Base-by-base conservation (phyloP, 345 rosid species). In the Balakata baccata region DNA sequence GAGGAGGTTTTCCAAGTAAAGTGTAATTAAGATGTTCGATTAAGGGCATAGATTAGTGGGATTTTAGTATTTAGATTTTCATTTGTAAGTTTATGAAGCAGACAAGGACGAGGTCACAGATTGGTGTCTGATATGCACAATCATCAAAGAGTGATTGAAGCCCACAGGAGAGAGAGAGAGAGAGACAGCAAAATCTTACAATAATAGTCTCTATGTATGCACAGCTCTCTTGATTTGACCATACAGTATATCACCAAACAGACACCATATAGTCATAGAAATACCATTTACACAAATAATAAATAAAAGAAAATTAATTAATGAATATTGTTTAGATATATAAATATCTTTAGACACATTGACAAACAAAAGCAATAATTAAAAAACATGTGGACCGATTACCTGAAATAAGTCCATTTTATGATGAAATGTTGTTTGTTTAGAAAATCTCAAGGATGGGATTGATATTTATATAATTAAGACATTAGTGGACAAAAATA, bases 71-170 rank as follows among this genome's bases (percentile, higher is more conserved):
- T 5, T 7, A 38, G 81, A 81, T 74, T 81, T 66, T 78, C 62
- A 41, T 49, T 75, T 72, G 81, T 78, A 74, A 78, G 77, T 68
- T 82, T 71, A 56, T 65, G 77, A 77, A 29, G 1, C 34, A 29
- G 34, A 29, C 34, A 29, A 2, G 34, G 34, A 29, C 34, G 1
- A 2, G 34, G 34, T 29, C 34, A 29, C 34, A 29, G 34, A 29
- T 1, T 29, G 34, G 34, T 58, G 72, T 71, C 73, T 72, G 77
- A 86, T 81, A 37, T 77, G 84, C 79, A 81, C 72, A 75, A 84
- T 84, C 86, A 84, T 83, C 71, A 78, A 83, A 80, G 84, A 69
- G 84, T 82, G 84, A 83, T 79, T 85, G 84, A 82, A 77, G 86
- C 86, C 84, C 84, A 70, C 34, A 29, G 2, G 34, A 29, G 34